Conservation (phyloP, 1,284 basidiomycete species). For the Puccinia triticina region DNA sequence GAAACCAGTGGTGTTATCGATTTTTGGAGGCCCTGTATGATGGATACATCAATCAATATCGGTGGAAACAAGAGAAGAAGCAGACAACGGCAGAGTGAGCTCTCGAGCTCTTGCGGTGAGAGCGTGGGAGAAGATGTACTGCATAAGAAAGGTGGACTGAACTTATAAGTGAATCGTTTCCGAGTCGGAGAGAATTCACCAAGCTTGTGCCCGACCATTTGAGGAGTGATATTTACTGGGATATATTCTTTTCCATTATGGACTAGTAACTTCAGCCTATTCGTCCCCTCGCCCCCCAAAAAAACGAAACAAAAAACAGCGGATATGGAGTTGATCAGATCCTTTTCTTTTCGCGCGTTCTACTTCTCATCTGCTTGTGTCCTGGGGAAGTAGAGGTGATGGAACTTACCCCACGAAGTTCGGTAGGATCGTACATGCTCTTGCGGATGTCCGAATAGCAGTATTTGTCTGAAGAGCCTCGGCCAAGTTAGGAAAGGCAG, state of each 20-base stretch:
- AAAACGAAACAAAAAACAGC: background rate
- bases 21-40: too few species aligned
- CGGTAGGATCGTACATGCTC: slow-evolving; percentile 89
- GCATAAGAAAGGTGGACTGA: background rate
- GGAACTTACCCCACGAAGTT: slow-evolving; percentile 81
- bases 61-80: too few species aligned
- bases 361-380: background rate
- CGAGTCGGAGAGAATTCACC: slow-evolving; percentile 91
- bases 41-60: too few species aligned
- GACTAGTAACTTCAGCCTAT: slow-evolving; percentile 80
- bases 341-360: background rate
- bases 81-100: too few species aligned
- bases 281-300: background rate
- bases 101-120: too few species aligned
- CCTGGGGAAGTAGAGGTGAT: background rate
- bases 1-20: too few species aligned
- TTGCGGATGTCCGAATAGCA: slow-evolving; percentile 84
- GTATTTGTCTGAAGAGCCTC: slow-evolving; percentile 80
- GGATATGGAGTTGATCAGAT: slow-evolving; percentile 51
- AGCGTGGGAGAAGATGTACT: too few species aligned
- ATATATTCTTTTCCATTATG: slow-evolving; percentile 92
- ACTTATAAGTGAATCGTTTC: slow-evolving; percentile 64
- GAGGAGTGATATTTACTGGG: slow-evolving; percentile 84
- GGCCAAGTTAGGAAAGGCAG: slow-evolving; percentile 85
- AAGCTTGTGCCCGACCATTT: slow-evolving; percentile 98